phyloP scores from a whole-genome alignment of 83 land plant species.

The Picea engelmannii region DNA sequence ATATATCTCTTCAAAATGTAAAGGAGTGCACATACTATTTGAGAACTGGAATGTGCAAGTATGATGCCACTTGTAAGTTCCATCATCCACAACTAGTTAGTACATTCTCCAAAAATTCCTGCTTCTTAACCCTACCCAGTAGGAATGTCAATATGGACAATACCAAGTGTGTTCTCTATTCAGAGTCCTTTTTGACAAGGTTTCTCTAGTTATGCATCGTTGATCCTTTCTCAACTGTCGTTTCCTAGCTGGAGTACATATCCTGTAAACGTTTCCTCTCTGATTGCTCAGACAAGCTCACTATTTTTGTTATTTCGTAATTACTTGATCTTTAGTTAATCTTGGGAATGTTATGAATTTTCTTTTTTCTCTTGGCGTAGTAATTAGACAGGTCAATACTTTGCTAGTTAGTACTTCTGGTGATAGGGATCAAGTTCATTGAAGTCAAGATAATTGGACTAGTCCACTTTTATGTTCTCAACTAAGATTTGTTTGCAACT shows the following conservation, averaged over 20 bases:
- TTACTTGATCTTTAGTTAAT: neutral
- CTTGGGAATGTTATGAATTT: neutral
- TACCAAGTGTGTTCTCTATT: constrained; percentile 73
- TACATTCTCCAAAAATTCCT: constrained; percentile 66
- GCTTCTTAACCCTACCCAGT: constrained; percentile 66
- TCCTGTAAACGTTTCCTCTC: constrained; percentile 37
- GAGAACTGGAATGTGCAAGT: constrained; percentile 94
- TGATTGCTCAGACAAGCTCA: neutral
- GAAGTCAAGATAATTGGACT: neutral
- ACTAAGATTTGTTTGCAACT: neutral
- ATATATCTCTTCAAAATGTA: too few relatives aligned
- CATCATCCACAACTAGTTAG: constrained; percentile 91
- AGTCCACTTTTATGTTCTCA: neutral
- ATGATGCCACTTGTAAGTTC: constrained; percentile 91
- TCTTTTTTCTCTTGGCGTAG: neutral
- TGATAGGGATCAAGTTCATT: neutral
- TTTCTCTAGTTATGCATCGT: constrained; percentile 72
- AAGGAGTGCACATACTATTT: constrained; percentile 91
- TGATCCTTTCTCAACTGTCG: constrained; percentile 77
- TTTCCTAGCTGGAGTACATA: constrained; percentile 79
- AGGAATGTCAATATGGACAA: constrained; percentile 71
- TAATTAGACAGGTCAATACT: neutral
- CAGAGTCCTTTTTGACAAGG: constrained; percentile 84
- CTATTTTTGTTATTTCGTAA: neutral
- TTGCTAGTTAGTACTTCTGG: neutral